Evolutionary conservation across 768 basidiomycete genomes (phyloP), one percentile per base, ranked within the genome.

Genomic region (Trametes coccinea): DNA sequence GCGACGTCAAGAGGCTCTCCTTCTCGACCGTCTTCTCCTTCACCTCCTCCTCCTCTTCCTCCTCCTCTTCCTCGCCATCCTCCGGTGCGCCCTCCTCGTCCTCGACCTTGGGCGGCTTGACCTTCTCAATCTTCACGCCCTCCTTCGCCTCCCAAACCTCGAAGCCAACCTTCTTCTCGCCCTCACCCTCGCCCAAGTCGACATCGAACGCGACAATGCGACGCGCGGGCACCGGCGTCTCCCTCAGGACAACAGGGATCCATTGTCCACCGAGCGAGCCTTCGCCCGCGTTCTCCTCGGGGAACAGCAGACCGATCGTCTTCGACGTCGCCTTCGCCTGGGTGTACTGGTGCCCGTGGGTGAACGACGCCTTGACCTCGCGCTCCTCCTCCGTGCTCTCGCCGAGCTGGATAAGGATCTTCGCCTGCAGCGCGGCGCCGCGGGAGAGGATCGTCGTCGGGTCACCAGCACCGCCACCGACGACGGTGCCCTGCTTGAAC

Each of bases 81-180:
- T 82, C 81, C 6, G 78, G 78, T 7, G 80, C 82, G 3, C 78
- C 79, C 2, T 80, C 81, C 9, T 78, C 77, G 14, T 75, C 70
- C 27, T 82, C 81, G 7, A 74, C 63, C 63, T 80, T 80, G 4
- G 79, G 76, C 3, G 77, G 78, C 52, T 76, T 78, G 27, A 83
- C 75, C 68, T 82, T 85, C 66, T 89, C 88, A 17, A 87, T 71
- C 59, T 83, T 82, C 62, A 91, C 78, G 2, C 81, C 81, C 68
- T 92, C 90, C 54, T 80, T 80, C 16, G 86, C 85, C 70, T 93
- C 90, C 89, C 89, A 91, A 30, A 93, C 75, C 72, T 93, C 92
- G 54, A 88, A 80, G 11, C 82, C 85, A 45, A 90, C 76, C 66
- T 75, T 76, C 67, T 79, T 82, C 55, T 61, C 67, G 3, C 69